Conservation (phyloP, 75 land plant genomes). For the Cupressus sempervirens region DNA sequence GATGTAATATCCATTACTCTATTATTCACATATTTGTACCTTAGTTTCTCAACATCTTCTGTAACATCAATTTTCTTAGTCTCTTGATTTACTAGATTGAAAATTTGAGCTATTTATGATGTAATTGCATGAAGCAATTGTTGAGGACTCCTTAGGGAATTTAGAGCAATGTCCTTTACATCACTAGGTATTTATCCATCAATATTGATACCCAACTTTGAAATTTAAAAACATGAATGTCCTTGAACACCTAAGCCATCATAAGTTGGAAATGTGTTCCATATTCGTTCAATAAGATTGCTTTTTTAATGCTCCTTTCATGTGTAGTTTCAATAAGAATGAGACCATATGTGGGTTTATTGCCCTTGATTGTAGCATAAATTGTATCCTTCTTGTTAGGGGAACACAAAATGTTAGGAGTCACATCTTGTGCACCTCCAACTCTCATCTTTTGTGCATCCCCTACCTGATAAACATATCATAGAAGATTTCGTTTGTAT, state of each 20-base stretch:
- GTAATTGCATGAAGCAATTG: conserved; percentile 76
- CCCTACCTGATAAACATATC: conserved; percentile 78
- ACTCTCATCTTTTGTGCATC: conserved; percentile 62
- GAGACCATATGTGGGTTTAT: conserved; percentile 54
- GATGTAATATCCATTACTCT: conserved; percentile 73
- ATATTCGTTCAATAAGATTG: conserved; percentile 67
- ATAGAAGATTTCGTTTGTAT: conserved; percentile 72
- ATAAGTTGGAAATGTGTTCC: conserved; percentile 70
- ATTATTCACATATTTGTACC: conserved; percentile 96
- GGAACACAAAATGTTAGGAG: conserved; percentile 25
- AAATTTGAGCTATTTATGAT: conserved; percentile 57
- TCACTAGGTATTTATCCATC: conserved; percentile 82
- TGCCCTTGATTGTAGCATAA: conserved; percentile 67
- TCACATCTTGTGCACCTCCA: conserved; percentile 33
- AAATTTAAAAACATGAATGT: conserved; percentile 54
- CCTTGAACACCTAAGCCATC: conserved; percentile 68
- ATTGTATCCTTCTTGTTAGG: conserved; percentile 50
- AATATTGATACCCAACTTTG: conserved; percentile 60
- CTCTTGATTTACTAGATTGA: conserved; percentile 58
- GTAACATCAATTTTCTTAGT: conserved; percentile 90
- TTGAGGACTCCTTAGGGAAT: conserved; percentile 68
- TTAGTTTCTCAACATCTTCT: conserved; percentile 94
- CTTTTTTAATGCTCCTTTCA: conserved; percentile 75
- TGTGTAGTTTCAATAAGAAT: conserved; percentile 74
- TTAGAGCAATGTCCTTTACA: conserved; percentile 54